Base-by-base conservation (phyloP, 805 yeast species). In the Wickerhamiella sergipiensis region DNA sequence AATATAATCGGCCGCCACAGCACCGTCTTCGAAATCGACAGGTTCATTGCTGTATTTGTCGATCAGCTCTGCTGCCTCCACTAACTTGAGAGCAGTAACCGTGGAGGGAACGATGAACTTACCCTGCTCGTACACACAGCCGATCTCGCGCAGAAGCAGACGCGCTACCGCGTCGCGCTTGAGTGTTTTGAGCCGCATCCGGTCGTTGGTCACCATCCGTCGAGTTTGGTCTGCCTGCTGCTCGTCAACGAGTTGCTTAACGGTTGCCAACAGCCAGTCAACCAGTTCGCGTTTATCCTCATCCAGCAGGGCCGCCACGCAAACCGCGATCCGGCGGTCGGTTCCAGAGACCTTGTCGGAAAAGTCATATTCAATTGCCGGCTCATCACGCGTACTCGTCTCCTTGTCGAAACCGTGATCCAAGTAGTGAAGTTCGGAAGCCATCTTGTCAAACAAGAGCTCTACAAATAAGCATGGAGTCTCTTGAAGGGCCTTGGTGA, bases 391-490 rank as follows among this genome's bases (percentile, higher is more conserved):
- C 54, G 52, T 21, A 23, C 31, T 45, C n/a, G 53, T 47, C 13
- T 46, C 50, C 47, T 63, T 65, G 19, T 70, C 67, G 45, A 79
- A 78, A 22, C 95, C 95, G 6, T 80, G 71, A 36, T 78, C 72
- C 55, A 82, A 73, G 57, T 73, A 90, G 44, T 72, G 68, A 53
- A 70, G 67, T 21, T 72, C 68, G 54, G 63, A 74, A 19, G 65
- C 77, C 54, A 70, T 55, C 57, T 81, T 70, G 44, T 84, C 77
- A 61, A 86, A 85, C 48, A 87, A 67, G 3, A 90, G 59, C 59
- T 87, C 95, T 6, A 77, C 68, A 55, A 64, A 79, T 59, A 73
- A 73, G 50, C 74, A 69, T 46, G 76, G 89, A 55, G 80, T 74
- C 57, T 63, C 72, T 21, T 65, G 71, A 51, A 73, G 69, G 53